Evolutionary conservation across 2,329 filamentous ascomycete genomes (phyloP).

Genomic region (Graphilbum sp.): DNA sequence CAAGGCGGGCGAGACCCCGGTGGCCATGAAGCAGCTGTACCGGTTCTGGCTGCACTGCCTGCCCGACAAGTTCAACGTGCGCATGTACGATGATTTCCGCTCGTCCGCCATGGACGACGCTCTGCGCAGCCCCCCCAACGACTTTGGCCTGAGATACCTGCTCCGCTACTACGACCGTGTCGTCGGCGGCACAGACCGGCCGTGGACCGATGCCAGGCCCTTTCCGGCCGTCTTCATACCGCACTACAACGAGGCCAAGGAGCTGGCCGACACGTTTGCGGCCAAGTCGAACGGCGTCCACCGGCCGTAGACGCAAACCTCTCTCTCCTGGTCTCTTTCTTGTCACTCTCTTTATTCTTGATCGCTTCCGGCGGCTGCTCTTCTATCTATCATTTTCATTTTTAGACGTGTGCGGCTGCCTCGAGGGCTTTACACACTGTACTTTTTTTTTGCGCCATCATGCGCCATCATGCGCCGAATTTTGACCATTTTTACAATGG

Average conservation of each 20-base stretch:
- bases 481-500: too few species aligned
- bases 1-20: conserved; percentile 22
- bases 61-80: conserved; percentile 54
- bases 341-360: too few species aligned
- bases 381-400: too few species aligned
- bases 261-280: conserved; percentile 3
- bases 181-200: conserved; percentile 10
- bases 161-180: conserved; percentile 42
- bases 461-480: too few species aligned
- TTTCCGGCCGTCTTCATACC: conserved; percentile 14
- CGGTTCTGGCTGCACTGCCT: conserved; percentile 62
- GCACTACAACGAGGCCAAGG: conserved; percentile 14
- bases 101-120: conserved; percentile 49
- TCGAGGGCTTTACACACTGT: too few species aligned
- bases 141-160: conserved; percentile 43
- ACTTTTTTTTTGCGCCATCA: too few species aligned
- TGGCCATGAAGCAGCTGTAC: conserved; percentile 51
- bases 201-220: conserved; percentile 12
- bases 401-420: too few species aligned
- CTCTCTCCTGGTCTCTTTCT: background rate
- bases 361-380: too few species aligned
- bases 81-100: conserved; percentile 63
- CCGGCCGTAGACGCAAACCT: background rate
- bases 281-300: background rate
- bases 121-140: conserved; percentile 24